Conservation (phyloP, 208 protist genomes). For the Leishmania tropica region DNA sequence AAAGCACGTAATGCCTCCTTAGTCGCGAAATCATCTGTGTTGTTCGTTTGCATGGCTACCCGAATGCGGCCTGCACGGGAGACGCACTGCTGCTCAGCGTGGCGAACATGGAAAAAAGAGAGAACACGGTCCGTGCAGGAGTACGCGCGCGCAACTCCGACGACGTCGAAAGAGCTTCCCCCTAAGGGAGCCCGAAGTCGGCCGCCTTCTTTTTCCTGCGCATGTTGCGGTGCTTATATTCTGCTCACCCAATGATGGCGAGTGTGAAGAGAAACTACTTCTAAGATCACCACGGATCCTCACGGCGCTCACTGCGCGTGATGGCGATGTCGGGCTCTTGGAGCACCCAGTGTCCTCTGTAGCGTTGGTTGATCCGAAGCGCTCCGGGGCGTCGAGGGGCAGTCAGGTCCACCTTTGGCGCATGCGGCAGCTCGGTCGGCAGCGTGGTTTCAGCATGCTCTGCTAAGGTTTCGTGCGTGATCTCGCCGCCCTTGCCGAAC, state of each 20-base stretch:
- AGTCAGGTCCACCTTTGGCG: slow-evolving; percentile 61
- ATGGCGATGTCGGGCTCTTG: slow-evolving; percentile 89
- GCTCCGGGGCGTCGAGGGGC: slow-evolving; percentile 48
- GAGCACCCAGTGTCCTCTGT: slow-evolving; percentile 89
- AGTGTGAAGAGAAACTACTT: slow-evolving; percentile 6
- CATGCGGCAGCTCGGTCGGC: slow-evolving; percentile 77
- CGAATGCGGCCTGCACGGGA: not conserved
- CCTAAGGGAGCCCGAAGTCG: not conserved
- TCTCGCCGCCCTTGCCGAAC: not conserved
- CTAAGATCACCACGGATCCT: slow-evolving; percentile 79
- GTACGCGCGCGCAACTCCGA: not conserved
- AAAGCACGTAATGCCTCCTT: not conserved
- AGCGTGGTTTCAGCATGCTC: slow-evolving; percentile 66
- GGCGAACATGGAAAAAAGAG: not conserved
- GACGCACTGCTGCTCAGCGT: not conserved
- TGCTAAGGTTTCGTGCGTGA: slow-evolving; percentile 25
- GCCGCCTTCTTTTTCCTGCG: not conserved
- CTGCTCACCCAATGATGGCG: not conserved
- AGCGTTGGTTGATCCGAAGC: slow-evolving; percentile 48
- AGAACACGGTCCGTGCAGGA: not conserved
- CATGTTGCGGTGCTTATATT: slow-evolving; percentile 5
- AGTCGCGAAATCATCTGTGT: not conserved
- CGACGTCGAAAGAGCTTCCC: not conserved
- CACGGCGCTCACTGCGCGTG: slow-evolving; percentile 67
- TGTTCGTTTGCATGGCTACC: not conserved